Percentiles rank a stretch among this genome's conserved stretches.
Conservation (phyloP, 1,284 basidiomycete species). For the Ustilago hordei region DNA sequence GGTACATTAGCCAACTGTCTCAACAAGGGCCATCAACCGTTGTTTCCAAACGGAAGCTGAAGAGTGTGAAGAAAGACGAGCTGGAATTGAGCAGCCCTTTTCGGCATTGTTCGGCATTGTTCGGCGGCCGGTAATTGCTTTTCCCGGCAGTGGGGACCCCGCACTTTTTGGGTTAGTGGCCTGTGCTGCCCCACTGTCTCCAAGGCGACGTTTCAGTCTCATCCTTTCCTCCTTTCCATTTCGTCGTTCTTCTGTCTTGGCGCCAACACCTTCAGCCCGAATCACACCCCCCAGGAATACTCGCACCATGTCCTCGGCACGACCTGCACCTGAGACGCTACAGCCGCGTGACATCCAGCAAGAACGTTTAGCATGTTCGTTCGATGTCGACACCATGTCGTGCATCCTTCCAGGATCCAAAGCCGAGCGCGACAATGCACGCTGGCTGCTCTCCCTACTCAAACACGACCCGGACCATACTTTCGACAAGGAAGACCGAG, state of each 20-base stretch:
- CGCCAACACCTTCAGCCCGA: background rate
- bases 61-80: background rate
- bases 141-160: conserved; percentile 8
- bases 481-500: conserved; percentile 53
- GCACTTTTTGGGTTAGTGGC: background rate
- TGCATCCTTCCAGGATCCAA: conserved; percentile 54
- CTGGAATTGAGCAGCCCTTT: background rate
- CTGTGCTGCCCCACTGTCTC: conserved; percentile 1
- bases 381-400: conserved; percentile 54
- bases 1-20: background rate
- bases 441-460: conserved; percentile 54
- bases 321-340: conserved; percentile 50
- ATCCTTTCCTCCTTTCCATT: background rate
- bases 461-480: conserved; percentile 48
- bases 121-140: conserved; percentile 22
- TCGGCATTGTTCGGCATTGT: conserved; percentile 26
- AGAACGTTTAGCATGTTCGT: conserved; percentile 50
- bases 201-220: background rate
- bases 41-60: background rate
- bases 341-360: conserved; percentile 47
- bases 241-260: background rate
- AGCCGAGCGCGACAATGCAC: conserved; percentile 44
- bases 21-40: background rate
- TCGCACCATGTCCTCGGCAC: conserved; percentile 19
- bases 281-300: background rate